Conservation (phyloP, 2,329 filamentous ascomycete genomes). For the Cercospora janseana region DNA sequence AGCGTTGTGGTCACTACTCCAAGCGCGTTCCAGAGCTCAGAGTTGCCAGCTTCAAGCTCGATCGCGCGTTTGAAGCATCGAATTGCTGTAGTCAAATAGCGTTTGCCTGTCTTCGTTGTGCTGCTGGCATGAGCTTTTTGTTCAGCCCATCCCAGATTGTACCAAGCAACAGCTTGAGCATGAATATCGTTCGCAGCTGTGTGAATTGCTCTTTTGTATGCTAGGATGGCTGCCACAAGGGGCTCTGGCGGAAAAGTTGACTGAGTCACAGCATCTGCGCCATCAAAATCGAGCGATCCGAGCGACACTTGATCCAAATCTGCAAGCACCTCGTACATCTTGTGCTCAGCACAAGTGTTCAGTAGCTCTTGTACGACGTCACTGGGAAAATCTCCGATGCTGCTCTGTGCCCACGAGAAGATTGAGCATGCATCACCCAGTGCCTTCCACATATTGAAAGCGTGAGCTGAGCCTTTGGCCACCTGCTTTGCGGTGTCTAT, state of each 20-base stretch:
- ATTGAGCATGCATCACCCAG: constrained; percentile 84
- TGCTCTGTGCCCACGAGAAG: constrained; percentile 74
- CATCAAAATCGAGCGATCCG: constrained; percentile 17
- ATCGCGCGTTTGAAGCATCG: constrained; percentile 94
- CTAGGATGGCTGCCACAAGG: constrained; percentile 67
- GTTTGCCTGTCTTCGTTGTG: constrained; percentile 56
- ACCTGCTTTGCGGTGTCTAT: constrained; percentile 67
- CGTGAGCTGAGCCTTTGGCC: constrained; percentile 59
- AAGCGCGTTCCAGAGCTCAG: constrained; percentile 95
- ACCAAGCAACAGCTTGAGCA: constrained; percentile 93
- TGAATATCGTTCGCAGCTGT: constrained; percentile 71
- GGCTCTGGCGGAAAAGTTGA: constrained; percentile 51
- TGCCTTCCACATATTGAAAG: constrained; percentile 95
- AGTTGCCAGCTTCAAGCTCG: constrained; percentile 88
- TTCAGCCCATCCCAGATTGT: constrained; percentile 94
- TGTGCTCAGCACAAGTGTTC: constrained; percentile 50
- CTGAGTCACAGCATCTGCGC: constrained; percentile 27
- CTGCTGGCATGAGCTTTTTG: constrained; percentile 72
- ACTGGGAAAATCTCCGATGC: constrained; percentile 61
- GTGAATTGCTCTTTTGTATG: constrained; percentile 81
- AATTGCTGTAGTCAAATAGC: constrained; percentile 76
- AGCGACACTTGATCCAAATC: constrained; percentile 64
- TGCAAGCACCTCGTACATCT: constrained; percentile 61
- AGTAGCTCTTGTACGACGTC: constrained; percentile 60
- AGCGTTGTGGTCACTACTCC: constrained; percentile 85